These are phyloP conservation scores for Annona cherimola DNA, from an alignment of 164 flowering plant species.

Conservation along the genomic window DNA sequence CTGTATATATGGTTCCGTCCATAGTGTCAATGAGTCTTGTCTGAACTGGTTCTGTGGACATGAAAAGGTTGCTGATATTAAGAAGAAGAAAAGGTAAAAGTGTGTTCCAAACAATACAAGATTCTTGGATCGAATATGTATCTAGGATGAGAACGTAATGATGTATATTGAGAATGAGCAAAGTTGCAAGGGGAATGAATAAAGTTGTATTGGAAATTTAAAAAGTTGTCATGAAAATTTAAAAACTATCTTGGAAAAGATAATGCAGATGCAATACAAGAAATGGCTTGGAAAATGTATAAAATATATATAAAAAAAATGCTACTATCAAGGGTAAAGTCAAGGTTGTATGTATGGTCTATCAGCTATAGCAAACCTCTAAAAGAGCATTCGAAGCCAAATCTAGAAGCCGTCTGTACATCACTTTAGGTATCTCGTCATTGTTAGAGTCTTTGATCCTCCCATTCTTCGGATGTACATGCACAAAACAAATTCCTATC, in stretches of 20 bases:
- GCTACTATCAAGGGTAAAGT: neutral
- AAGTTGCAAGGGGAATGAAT: too few relatives aligned
- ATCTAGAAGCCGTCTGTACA: conserved; percentile 62
- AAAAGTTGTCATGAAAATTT: too few relatives aligned
- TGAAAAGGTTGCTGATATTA: conserved; percentile 4
- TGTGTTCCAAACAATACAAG: too few relatives aligned
- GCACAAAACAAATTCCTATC: conserved; percentile 4
- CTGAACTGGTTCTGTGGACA: conserved; percentile 45
- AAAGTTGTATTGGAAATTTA: too few relatives aligned
- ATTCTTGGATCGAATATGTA: neutral
- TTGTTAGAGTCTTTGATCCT: conserved; percentile 11
- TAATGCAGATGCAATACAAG: too few relatives aligned
- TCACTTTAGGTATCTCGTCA: conserved; percentile 31
- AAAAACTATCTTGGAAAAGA: too few relatives aligned
- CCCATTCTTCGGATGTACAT: conserved; percentile 23
- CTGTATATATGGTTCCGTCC: conserved; percentile 56
- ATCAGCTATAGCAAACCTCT: conserved; percentile 31
- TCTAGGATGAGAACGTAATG: neutral
- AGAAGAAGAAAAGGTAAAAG: neutral
- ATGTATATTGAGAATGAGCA: neutral
- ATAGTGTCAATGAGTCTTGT: conserved; percentile 35
- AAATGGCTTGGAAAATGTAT: too few relatives aligned
- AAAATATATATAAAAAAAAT: too few relatives aligned
- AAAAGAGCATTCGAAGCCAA: conserved; percentile 64
- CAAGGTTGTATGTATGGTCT: neutral